These are phyloP conservation scores for Talaromyces sp. DNA, from an alignment of 2,329 filamentous ascomycete genomes.

Conservation along the genomic window DNA sequence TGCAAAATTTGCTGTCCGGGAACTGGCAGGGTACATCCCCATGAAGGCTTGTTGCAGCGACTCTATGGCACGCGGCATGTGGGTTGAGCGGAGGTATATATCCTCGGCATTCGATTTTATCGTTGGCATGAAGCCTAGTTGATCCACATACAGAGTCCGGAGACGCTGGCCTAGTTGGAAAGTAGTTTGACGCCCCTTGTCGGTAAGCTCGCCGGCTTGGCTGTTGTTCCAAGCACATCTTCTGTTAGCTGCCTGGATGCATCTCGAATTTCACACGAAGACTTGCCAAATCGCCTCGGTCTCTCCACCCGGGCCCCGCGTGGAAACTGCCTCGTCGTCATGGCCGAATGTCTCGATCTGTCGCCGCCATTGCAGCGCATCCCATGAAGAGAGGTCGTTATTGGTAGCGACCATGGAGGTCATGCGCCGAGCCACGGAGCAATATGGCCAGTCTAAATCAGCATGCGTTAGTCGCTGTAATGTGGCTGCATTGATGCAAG, in stretches of 20 bases:
- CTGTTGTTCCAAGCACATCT: conserved; percentile 22
- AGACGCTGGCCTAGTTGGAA: conserved; percentile 64
- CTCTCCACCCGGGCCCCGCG: conserved; percentile 16
- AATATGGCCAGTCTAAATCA: conserved; percentile 78
- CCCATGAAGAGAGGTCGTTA: conserved; percentile 52
- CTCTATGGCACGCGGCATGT: conserved; percentile 70
- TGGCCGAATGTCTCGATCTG: conserved; percentile 77
- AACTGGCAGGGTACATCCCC: conserved; percentile 64
- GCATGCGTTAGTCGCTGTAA: conserved; percentile 1
- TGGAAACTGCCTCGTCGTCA: conserved; percentile 56
- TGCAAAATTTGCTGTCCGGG: conserved; percentile 50
- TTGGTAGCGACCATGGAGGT: conserved; percentile 56
- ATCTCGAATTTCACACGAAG: not conserved
- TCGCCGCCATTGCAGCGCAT: conserved; percentile 60
- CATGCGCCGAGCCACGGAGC: conserved; percentile 69
- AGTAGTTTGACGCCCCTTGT: conserved; percentile 68
- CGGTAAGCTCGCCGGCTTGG: conserved; percentile 64
- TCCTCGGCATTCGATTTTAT: conserved; percentile 53
- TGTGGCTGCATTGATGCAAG: not conserved
- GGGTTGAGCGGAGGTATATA: conserved; percentile 70
- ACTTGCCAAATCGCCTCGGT: conserved; percentile 64
- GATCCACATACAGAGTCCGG: conserved; percentile 68
- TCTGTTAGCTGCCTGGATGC: conserved; percentile 11
- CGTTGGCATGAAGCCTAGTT: conserved; percentile 65
- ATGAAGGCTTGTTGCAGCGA: conserved; percentile 71